Conservation (phyloP, 345 rosid species). For the Rhizophora apiculata region DNA sequence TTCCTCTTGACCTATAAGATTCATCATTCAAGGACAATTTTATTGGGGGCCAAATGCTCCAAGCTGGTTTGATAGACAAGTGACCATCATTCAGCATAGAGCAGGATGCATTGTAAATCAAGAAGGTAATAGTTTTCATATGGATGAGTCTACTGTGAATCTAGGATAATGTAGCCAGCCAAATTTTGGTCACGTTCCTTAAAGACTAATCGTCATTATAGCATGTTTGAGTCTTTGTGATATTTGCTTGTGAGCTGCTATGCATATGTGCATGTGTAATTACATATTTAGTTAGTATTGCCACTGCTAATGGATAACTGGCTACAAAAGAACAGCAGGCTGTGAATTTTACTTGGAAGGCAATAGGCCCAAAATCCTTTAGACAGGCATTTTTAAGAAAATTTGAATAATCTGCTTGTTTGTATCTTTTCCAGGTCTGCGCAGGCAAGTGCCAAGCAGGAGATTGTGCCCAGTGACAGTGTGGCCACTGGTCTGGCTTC, state of each 20-base stretch:
- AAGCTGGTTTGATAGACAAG: neutral
- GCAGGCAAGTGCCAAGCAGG: constrained; percentile 38
- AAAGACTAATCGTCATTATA: no score
- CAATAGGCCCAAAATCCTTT: neutral
- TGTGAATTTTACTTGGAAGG: neutral
- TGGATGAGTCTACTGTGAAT: neutral
- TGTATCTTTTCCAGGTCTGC: constrained; percentile 36
- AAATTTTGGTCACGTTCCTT: neutral
- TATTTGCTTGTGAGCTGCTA: no score
- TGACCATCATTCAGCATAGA: neutral
- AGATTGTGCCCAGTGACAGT: constrained; percentile 30
- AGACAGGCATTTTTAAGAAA: neutral
- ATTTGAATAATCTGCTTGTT: constrained; percentile 10
- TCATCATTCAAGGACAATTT: neutral
- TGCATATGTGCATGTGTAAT: no score
- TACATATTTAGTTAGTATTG: no score
- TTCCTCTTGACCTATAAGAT: no score
- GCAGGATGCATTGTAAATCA: neutral
- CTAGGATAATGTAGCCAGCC: neutral
- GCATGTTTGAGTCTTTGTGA: no score
- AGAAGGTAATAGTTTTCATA: neutral
- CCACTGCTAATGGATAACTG: no score
- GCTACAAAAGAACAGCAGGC: no score
- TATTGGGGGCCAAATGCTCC: neutral
- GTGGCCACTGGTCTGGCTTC: constrained; percentile 45